Conservation (phyloP, 2,329 filamentous ascomycete genomes). For the Drechslerella coelobrocha region DNA sequence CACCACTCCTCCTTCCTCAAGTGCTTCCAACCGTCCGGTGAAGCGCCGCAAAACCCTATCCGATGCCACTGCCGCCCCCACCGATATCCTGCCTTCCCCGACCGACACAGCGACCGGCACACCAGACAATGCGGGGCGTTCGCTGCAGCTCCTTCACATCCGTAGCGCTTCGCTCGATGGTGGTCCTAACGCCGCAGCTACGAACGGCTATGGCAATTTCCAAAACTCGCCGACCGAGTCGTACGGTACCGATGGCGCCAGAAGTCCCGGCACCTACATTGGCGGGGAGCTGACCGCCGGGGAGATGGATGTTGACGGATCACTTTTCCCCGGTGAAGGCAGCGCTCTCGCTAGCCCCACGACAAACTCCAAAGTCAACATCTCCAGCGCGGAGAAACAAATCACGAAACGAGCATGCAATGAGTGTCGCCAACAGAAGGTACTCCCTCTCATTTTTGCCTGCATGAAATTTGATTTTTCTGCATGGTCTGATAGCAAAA, state of each 20-base stretch:
- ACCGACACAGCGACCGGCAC: conserved; percentile 30
- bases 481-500: neutral
- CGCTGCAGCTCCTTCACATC: conserved; percentile 30
- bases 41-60: conserved; percentile 50
- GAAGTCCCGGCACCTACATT: conserved; percentile 38
- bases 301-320: conserved; percentile 43
- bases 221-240: conserved; percentile 49
- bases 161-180: conserved; percentile 43
- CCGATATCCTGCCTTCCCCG: conserved; percentile 42
- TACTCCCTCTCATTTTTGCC: conserved; percentile 60
- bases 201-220: conserved; percentile 43
- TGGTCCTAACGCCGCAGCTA: conserved; percentile 20
- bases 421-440: conserved; percentile 85
- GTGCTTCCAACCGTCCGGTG: conserved; percentile 46
- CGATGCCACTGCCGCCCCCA: conserved; percentile 28
- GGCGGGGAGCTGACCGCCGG: conserved; percentile 34
- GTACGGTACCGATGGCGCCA: conserved; percentile 46
- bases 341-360: conserved; percentile 44
- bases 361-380: conserved; percentile 48
- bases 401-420: conserved; percentile 82
- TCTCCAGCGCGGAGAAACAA: conserved; percentile 59
- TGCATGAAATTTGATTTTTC: conserved; percentile 2
- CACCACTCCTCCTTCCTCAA: conserved; percentile 49
- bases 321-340: conserved; percentile 34
- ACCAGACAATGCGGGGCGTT: conserved; percentile 48